Conservation (phyloP, 2,329 filamentous ascomycete genomes). For the Penicillium sp. region DNA sequence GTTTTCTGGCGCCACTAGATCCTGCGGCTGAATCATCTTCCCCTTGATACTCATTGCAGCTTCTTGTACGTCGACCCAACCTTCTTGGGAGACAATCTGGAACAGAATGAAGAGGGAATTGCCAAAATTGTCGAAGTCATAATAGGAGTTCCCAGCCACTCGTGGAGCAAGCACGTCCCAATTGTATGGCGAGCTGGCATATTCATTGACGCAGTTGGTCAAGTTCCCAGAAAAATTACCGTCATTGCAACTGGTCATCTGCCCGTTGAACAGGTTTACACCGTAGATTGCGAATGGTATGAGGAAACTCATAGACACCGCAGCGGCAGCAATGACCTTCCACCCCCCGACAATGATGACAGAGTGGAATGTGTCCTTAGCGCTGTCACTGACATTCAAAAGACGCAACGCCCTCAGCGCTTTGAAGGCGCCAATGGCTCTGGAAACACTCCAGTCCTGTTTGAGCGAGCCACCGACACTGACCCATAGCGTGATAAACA, state of each 20-base stretch:
- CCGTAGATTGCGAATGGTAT: conserved; percentile 97
- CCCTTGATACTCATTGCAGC: conserved; percentile 73
- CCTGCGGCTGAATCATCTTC: conserved; percentile 60
- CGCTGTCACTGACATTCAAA: conserved; percentile 91
- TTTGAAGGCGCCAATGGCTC: conserved; percentile 93
- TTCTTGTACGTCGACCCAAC: conserved; percentile 91
- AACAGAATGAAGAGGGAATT: conserved; percentile 90
- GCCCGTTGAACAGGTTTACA: conserved; percentile 80
- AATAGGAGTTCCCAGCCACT: conserved; percentile 70
- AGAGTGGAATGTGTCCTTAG: conserved; percentile 90
- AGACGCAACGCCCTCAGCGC: conserved; percentile 81
- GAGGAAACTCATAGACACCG: conserved; percentile 85
- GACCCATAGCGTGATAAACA: conserved; percentile 88
- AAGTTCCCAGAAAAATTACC: conserved; percentile 47
- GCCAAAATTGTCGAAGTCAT: conserved; percentile 91
- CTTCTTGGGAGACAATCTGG: conserved; percentile 97
- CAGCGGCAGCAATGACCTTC: conserved; percentile 85
- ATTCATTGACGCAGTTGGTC: conserved; percentile 76
- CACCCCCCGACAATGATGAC: conserved; percentile 87
- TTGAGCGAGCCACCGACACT: conserved; percentile 77
- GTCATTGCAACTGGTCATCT: conserved; percentile 74
- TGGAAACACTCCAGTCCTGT: conserved; percentile 73
- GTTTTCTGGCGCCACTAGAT: conserved; percentile 67
- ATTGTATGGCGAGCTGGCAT: conserved; percentile 62
- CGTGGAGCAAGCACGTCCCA: conserved; percentile 81